phyloP scores from a whole-genome alignment of 768 basidiomycete species.

The Podaxis sp. region DNA sequence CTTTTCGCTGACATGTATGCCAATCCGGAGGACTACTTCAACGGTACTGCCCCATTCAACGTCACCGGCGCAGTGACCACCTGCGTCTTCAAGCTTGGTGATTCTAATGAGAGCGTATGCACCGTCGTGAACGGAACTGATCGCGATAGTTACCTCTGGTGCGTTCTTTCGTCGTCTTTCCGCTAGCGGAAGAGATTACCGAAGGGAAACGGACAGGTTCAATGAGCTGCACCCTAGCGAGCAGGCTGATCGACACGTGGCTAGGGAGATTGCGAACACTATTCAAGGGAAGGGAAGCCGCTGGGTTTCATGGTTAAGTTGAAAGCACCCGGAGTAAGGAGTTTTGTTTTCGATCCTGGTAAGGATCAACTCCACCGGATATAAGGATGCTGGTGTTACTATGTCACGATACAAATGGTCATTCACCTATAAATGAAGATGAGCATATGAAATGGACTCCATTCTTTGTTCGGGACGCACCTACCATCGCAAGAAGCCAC shows the following conservation, averaged over 20 bases:
- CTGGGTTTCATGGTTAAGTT: not conserved
- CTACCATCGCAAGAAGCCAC: too few relatives aligned
- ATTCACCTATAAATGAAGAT: too few relatives aligned
- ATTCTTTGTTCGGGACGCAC: too few relatives aligned
- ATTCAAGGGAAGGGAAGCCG: slow-evolving; percentile 29
- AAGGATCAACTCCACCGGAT: not conserved
- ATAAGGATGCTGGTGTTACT: not conserved
- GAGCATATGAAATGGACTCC: too few relatives aligned
- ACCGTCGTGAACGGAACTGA: slow-evolving; percentile 37
- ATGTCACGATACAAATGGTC: too few relatives aligned
- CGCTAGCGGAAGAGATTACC: not conserved
- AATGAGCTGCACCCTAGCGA: slow-evolving; percentile 61
- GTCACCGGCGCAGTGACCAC: slow-evolving; percentile 47
- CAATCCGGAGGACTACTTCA: slow-evolving; percentile 49
- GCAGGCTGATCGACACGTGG: slow-evolving; percentile 51
- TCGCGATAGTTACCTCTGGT: slow-evolving; percentile 61
- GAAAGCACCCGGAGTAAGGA: not conserved
- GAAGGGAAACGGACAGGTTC: slow-evolving; percentile 28
- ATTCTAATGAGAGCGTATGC: slow-evolving; percentile 23
- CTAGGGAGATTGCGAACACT: slow-evolving; percentile 43
- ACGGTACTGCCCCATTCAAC: slow-evolving; percentile 60
- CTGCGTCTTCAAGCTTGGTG: slow-evolving; percentile 39
- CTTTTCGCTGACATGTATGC: slow-evolving; percentile 56
- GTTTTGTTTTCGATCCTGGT: not conserved
- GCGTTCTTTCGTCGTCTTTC: slow-evolving; percentile 15